These are phyloP conservation scores for Jatropha multifida DNA, from an alignment of 441 rosid genomes.

Conservation along the genomic window DNA sequence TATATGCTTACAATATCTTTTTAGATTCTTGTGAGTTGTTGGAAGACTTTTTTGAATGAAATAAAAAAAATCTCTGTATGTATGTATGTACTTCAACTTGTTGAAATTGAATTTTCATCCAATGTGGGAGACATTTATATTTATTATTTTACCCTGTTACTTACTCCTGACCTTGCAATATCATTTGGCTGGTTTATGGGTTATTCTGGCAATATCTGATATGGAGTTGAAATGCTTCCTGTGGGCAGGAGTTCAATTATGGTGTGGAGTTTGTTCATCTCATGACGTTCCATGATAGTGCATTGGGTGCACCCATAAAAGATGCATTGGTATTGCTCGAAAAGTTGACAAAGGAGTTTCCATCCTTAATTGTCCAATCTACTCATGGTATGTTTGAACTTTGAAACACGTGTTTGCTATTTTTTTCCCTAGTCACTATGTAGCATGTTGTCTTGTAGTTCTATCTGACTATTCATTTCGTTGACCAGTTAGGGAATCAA, in stretches of 20 bases:
- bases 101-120: neutral
- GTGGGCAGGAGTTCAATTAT: conserved; percentile 72
- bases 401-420: conserved; percentile 1
- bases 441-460: conserved; percentile 11
- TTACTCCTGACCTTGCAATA: neutral
- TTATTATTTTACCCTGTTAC: neutral
- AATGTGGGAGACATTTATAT: neutral
- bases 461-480: conserved; percentile 4
- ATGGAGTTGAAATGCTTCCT: conserved; percentile 22
- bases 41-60: neutral
- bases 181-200: conserved; percentile 3
- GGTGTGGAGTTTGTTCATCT: conserved; percentile 85
- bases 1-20: neutral
- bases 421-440: neutral
- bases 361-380: conserved; percentile 73
- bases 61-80: neutral
- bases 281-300: conserved; percentile 52
- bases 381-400: conserved; percentile 61
- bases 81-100: neutral
- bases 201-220: conserved; percentile 18
- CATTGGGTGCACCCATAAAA: conserved; percentile 47
- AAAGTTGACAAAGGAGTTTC: conserved; percentile 47
- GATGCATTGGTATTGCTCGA: conserved; percentile 67
- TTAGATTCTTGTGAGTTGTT: neutral
- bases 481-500: neutral